A percentile compares a stretch with the other conserved stretches of the same genome.
Conservation (phyloP, 257 asterid species). For the Parsonsia alboflavescens region DNA sequence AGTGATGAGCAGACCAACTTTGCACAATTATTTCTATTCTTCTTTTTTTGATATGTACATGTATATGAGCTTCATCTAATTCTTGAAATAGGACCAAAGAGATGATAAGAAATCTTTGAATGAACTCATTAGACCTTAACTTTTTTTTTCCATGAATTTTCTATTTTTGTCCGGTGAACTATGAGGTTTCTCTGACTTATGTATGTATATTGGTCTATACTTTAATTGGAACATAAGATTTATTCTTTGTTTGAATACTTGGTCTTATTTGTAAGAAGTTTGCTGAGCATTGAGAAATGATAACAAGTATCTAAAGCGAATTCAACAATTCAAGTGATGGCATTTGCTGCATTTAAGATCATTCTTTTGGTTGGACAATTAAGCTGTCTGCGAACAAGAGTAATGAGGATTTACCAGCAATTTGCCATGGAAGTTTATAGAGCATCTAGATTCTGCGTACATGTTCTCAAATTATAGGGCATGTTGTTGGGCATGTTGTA, state of each 20-base stretch:
- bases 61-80: not conserved
- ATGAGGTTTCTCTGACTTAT: not conserved
- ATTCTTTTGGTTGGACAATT: not conserved
- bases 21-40: slow-evolving; percentile 2
- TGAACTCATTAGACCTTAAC: not conserved
- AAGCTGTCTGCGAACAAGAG: not conserved
- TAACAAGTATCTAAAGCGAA: not conserved
- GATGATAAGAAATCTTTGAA: not conserved
- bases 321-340: slow-evolving; percentile 1
- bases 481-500: not conserved
- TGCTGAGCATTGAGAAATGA: not conserved
- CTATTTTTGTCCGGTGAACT: not conserved
- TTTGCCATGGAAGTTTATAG: not conserved
- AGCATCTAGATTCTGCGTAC: not conserved
- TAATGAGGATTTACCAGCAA: not conserved
- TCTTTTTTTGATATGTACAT: not conserved
- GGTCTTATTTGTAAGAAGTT: not conserved
- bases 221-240: not conserved
- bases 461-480: not conserved
- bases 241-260: not conserved
- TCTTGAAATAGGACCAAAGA: not conserved
- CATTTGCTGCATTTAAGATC: not conserved
- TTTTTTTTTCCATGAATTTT: not conserved
- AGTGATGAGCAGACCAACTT: not conserved
- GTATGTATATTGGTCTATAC: not conserved